Evolutionary conservation across 352 stramenopile species (phyloP), one percentile per base, ranked within the genome.

Genomic region (Pythium monospermum): DNA sequence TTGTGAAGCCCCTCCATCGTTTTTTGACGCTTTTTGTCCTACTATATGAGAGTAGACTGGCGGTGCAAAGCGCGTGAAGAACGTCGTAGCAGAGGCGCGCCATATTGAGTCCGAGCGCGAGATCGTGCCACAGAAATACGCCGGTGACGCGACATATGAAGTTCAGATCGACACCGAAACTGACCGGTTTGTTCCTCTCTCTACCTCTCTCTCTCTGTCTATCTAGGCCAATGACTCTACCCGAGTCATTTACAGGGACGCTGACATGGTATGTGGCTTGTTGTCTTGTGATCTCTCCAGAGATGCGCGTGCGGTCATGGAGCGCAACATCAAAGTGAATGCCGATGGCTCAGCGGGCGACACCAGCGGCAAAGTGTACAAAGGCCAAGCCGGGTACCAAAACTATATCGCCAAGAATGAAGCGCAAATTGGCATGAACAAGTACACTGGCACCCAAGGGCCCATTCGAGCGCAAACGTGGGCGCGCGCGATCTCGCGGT

Each of bases 381-480:
- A 72, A 38, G 84, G 84, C n/a, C 73, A 91, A 44, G 69, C 82
- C 13, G 76, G 61, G 18, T 95, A 95, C 67, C 91, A 92, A 57
- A 92, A 87, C 60, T 95, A 95, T 57, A 77, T 91, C 13, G 69
- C 74, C 18, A 96, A 96, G 64, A 91, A 91, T 36, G 84, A 92
- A 39, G 83, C 79, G 11, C 76, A 93, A 60, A 73, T 93, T 49
- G 81, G 81, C 53, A 90, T 87, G 70, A 94, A 94, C 66, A 96
- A 94, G 65, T 93, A 93, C 59, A 91, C 85, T 1, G 83, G 85
- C n/a, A 97, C 86, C 3, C 85, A 96, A 55, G 96, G 95, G 7
- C 96, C 96, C 6, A 96, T 99, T 22, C 79, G 88, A n/a, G 95
- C 94, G 16, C 80, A 97, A 31, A 95, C 85, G 2, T 98, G 96